Base-by-base conservation (phyloP, 768 basidiomycete genomes). In the Gymnopilus junonius region DNA sequence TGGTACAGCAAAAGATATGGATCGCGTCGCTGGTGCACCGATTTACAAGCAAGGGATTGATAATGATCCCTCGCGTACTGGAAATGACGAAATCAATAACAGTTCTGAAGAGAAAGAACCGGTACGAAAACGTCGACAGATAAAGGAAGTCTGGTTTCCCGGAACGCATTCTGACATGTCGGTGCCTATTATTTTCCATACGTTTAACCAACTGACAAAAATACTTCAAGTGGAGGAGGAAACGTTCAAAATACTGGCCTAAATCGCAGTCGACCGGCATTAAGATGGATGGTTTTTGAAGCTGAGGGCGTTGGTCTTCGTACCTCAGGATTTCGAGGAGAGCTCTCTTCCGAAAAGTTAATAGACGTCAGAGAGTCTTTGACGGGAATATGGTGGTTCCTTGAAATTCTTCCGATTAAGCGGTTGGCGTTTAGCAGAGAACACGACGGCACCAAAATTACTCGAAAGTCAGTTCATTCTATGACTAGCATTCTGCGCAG, bases 161-260 rank as follows among this genome's bases (percentile, higher is more conserved):
- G 66, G 66, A 6, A 67, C 66, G 6, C 66, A 67, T 43, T 74
- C 74, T 2, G 76, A 77, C 55, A 71, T 77, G 76, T 77, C 55
- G 56, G 74, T 58, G 4, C 5, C 15, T 8, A 3, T 57, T 21
- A 3, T 10, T 58, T 1, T 32, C 10, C 53, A 21, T 2, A 14
- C 23, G 35, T 20, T 35, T 23, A 23, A 23, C 10, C 31, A 25
- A 7, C 25, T n/a, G n/a, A n/a, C 23, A 39, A 43, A 20, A 23
- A 10, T 25, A 25, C 27, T 45, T 58, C 21, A 62, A 56, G 68
- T 17, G 37, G 72, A 54, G 57, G 69, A 1, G 66, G 70, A 12
- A 69, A 64, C 43, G 39, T 14, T 17, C 23, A 50, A 20, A 72
- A 72, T 43, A 6, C 12, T 34, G 42, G 63, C 2, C 15, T 73